Conservation (phyloP, 257 asterid genomes). For the Misopates orontium region DNA sequence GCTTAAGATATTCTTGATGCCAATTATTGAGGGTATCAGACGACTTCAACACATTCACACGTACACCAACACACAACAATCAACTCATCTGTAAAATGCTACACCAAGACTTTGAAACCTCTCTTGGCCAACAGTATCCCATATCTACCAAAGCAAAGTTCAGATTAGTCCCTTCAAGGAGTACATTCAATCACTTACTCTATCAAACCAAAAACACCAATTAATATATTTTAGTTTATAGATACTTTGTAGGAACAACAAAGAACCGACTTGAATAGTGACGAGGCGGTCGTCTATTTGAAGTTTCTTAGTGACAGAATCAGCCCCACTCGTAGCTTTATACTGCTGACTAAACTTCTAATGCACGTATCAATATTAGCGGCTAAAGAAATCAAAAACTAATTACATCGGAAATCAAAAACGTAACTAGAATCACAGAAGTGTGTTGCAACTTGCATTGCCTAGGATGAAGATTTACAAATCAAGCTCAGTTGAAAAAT, state of each 20-base stretch:
- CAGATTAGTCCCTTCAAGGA: slow-evolving; percentile 2
- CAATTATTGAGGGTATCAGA: slow-evolving; percentile 91
- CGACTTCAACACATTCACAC: slow-evolving; percentile 89
- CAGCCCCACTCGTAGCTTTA: slow-evolving; percentile 98
- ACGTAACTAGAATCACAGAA: too few relatives aligned
- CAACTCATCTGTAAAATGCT: slow-evolving; percentile 97
- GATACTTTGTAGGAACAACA: not conserved
- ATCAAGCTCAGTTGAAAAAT: too few relatives aligned
- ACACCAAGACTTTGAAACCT: slow-evolving; percentile 97
- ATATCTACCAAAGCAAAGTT: slow-evolving; percentile 52
- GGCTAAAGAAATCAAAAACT: slow-evolving; percentile 55
- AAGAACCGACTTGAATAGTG: slow-evolving; percentile 79
- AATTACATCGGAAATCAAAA: too few relatives aligned
- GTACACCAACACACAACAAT: slow-evolving; percentile 90
- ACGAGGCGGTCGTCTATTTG: slow-evolving; percentile 90
- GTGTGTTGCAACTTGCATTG: too few relatives aligned
- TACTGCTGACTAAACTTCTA: slow-evolving; percentile 96
- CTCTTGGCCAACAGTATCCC: slow-evolving; percentile 99
- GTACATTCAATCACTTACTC: too few relatives aligned
- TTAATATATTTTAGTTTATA: too few relatives aligned
- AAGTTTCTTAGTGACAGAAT: slow-evolving; percentile 94
- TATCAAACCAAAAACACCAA: too few relatives aligned
- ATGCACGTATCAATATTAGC: slow-evolving; percentile 67
- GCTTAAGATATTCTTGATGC: slow-evolving; percentile 97
- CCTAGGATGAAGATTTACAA: too few relatives aligned